Conservation (phyloP, 169 alveolate species). For the Pseudocohnilembus persalinus region DNA sequence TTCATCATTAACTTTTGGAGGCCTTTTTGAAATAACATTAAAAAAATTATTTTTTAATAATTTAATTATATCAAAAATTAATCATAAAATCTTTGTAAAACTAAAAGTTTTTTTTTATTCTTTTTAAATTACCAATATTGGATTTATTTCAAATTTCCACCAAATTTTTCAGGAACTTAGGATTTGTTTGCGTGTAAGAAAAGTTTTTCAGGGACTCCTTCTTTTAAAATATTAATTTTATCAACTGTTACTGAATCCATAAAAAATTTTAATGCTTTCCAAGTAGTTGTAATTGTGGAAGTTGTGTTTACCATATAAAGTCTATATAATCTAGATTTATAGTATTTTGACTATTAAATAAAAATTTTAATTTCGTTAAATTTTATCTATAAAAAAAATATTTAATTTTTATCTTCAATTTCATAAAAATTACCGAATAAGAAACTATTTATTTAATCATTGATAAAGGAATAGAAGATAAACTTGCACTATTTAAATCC, state of each 20-base stretch:
- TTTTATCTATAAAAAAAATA: not conserved
- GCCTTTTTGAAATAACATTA: not conserved
- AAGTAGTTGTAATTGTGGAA: slow-evolving; percentile 35
- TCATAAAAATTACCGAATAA: slow-evolving; percentile 1
- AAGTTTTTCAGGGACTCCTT: slow-evolving; percentile 18
- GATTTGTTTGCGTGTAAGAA: slow-evolving; percentile 11
- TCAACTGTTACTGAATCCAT: slow-evolving; percentile 45
- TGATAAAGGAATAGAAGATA: slow-evolving; percentile 54
- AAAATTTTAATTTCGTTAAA: no score
- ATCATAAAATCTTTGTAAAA: not conserved
- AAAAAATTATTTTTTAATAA: not conserved
- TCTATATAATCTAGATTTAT: slow-evolving; percentile 47
- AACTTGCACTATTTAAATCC: slow-evolving; percentile 63
- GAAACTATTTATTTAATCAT: slow-evolving; percentile 42
- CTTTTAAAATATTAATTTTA: slow-evolving; percentile 45
- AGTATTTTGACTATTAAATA: slow-evolving; percentile 13
- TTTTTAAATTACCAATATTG: not conserved
- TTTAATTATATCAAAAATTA: not conserved
- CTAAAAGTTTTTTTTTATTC: no score
- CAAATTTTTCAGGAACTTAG: slow-evolving; percentile 36
- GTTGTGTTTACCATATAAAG: slow-evolving; percentile 42
- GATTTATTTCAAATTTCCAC: slow-evolving; percentile 25
- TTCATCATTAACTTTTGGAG: not conserved
- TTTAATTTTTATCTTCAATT: not conserved
- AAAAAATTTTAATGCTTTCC: slow-evolving; percentile 44